Evolutionary conservation across 768 basidiomycete genomes (phyloP), one percentile per base, ranked within the genome.

Genomic region (Rhizopogon rudus): DNA sequence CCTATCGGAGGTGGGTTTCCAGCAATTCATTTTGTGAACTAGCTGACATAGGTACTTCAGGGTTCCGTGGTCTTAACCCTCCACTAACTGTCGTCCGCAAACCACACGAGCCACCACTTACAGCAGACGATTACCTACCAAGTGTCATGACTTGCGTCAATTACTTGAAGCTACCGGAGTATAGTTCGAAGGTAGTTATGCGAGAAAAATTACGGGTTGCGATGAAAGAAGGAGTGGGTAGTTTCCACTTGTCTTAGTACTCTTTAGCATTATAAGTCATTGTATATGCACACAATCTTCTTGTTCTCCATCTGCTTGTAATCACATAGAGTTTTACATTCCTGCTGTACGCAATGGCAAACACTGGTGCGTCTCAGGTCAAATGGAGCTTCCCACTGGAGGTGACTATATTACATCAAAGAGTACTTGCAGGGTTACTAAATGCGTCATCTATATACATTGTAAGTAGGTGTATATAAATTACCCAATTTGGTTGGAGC

Each of bases 111-210:
- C 78, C 89, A 6, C 90, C 94, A 10, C 77, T 97, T 55, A 84
- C 83, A 6, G 91, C 96, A 6, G 93, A 98, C 67, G 92, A 97
- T 65, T 95, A 97, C 67, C 77, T 98, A 29, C 95, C 95, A 0
- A 95, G 92, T 64, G 95, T 98, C 31, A 98, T 98, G 97, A 98
- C 97, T 3, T 99, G 97, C 70, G 95, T 93, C 57, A 93, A 94
- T 71, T 96, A 93, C 67, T 75, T 99, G 65, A 99, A 99, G 71
- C 76, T 98, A 60, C 96, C 96, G 0, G 94, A 98, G 65, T 98
- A 98, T 69, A 92, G 90, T 54, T 86, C 87, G 28, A 93, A 90
- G 71, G 80, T 77, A 37, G 84, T 91, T 40, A 88, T 98, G 84
- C 79, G 75, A 63, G 84, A 91, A 69, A 96, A 93, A 68, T 71